Evolutionary conservation across 306 rosid genomes (phyloP), one percentile per base, ranked within the genome.

Genomic region (Lupinus albus): DNA sequence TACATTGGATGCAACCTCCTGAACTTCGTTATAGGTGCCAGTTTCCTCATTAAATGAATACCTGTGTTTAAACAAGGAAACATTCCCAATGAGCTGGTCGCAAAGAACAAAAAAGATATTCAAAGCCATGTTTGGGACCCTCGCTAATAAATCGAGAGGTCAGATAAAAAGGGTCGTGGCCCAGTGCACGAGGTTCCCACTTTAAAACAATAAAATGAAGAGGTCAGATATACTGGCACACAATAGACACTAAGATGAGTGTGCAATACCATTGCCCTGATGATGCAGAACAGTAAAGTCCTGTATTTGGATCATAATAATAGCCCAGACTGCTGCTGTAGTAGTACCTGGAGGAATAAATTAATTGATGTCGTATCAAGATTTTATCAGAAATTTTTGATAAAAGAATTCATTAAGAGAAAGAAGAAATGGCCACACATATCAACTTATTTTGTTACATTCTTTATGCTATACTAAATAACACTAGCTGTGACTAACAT

Each of bases 21-120:
- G 57, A 74, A 87, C 71, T 77, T 85, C 97, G 7, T 79, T 81
- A 17, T 90, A 90, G 7, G 82, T 35, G 67, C 78, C 77, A 4
- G 84, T 85, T 79, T 84, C 97, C 78, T 84, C 90, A 10, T 87
- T 81, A 51, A 56, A 81, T 14, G 85, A 81, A 51, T 81, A 81
- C 85, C 85, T 81, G 71, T 6, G 28, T 76, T 54, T 5, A 20
- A 38, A 28, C 36, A 67, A 33, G 59, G 47, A 68, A 38, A 49
- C 51, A 56, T 48, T 68, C 28, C 18, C 53, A 32, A 55, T 55
- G 11, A 72, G 81, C 18, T 18, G 36, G 32, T 35, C 14, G 46
- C 16, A 47, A 36, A 20, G 12, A 39, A 11, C 18, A 56, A 18
- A 72, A 12, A 35, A 70, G 44, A 18, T 9, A 9, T 30, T 50